phyloP scores from a whole-genome alignment of 2,329 filamentous ascomycete species.

The Beauveria rudraprayagi region DNA sequence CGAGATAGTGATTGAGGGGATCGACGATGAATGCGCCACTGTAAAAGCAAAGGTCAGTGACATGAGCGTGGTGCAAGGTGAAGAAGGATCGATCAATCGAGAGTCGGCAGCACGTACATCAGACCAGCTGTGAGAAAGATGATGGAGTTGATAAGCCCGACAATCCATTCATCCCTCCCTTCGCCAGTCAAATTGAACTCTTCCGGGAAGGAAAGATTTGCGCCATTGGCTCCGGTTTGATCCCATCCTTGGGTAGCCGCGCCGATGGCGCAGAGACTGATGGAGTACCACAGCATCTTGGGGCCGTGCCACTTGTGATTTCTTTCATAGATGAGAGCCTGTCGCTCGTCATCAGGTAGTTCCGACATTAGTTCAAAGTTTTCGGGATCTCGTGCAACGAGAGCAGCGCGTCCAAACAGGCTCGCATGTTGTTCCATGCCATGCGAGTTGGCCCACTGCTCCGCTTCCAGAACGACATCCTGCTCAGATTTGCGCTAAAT shows the following conservation, averaged over 20 bases:
- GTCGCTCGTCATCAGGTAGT: slow-evolving; percentile 28
- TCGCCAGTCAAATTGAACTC: slow-evolving; percentile 26
- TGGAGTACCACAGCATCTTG: slow-evolving; percentile 33
- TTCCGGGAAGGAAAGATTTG: slow-evolving; percentile 51
- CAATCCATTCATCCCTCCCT: slow-evolving; percentile 37
- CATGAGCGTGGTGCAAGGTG: not conserved
- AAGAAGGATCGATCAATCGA: not conserved
- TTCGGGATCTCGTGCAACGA: slow-evolving; percentile 26
- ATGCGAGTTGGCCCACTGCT: slow-evolving; percentile 40
- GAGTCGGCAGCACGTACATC: slow-evolving; percentile 34
- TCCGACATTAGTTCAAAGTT: slow-evolving; percentile 21
- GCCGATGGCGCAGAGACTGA: slow-evolving; percentile 46
- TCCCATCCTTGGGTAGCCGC: slow-evolving; percentile 56
- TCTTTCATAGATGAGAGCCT: slow-evolving; percentile 32
- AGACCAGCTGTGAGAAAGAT: slow-evolving; percentile 41
- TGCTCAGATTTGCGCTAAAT: slow-evolving; percentile 21
- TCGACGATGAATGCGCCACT: slow-evolving; percentile 23
- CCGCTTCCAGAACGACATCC: slow-evolving; percentile 30
- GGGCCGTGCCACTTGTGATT: slow-evolving; percentile 52
- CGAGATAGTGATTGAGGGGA: slow-evolving; percentile 55
- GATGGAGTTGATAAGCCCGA: slow-evolving; percentile 26
- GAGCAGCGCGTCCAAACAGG: slow-evolving; percentile 30
- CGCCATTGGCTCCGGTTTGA: slow-evolving; percentile 54
- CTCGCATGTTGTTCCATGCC: slow-evolving; percentile 40
- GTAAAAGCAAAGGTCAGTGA: not conserved